Conservation (phyloP, 2,329 filamentous ascomycete genomes). For the Penicillium verrucosum region DNA sequence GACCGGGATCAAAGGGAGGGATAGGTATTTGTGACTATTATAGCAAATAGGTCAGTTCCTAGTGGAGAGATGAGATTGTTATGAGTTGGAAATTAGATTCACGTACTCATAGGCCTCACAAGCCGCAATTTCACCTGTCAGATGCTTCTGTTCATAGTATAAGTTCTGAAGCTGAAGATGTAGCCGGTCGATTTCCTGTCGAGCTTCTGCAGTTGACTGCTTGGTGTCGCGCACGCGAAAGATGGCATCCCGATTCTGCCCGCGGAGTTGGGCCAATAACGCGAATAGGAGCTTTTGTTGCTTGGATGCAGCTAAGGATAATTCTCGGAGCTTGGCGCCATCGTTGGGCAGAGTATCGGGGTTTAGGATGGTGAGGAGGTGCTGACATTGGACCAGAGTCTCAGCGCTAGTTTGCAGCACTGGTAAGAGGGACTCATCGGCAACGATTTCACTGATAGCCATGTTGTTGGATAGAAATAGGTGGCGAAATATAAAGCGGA, state of each 20-base stretch:
- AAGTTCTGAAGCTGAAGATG: conserved; percentile 93
- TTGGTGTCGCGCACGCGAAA: conserved; percentile 83
- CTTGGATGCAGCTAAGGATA: conserved; percentile 62
- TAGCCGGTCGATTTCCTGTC: conserved; percentile 85
- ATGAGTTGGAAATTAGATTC: not conserved
- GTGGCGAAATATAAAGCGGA: conserved; percentile 13
- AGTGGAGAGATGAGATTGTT: not conserved
- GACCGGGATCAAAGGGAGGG: conserved; percentile 77
- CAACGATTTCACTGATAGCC: conserved; percentile 58
- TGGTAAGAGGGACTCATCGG: conserved; percentile 62
- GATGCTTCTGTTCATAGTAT: conserved; percentile 90
- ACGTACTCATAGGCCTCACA: conserved; percentile 90
- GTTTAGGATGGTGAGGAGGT: conserved; percentile 56
- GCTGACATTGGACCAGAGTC: conserved; percentile 68
- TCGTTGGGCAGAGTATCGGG: conserved; percentile 42
- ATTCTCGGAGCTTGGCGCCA: conserved; percentile 48
- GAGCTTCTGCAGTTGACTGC: conserved; percentile 75
- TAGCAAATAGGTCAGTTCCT: conserved; percentile 4
- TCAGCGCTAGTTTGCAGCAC: conserved; percentile 71
- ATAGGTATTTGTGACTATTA: conserved; percentile 70
- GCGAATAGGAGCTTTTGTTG: conserved; percentile 78
- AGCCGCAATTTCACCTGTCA: conserved; percentile 83
- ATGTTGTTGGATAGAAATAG: conserved; percentile 35
- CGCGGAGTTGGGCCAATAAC: conserved; percentile 74
- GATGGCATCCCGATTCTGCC: conserved; percentile 77